Percentiles rank a stretch among this genome's conserved stretches.
Conservation (phyloP, 2,329 filamentous ascomycete genomes). For the Stenocarpella maydis region DNA sequence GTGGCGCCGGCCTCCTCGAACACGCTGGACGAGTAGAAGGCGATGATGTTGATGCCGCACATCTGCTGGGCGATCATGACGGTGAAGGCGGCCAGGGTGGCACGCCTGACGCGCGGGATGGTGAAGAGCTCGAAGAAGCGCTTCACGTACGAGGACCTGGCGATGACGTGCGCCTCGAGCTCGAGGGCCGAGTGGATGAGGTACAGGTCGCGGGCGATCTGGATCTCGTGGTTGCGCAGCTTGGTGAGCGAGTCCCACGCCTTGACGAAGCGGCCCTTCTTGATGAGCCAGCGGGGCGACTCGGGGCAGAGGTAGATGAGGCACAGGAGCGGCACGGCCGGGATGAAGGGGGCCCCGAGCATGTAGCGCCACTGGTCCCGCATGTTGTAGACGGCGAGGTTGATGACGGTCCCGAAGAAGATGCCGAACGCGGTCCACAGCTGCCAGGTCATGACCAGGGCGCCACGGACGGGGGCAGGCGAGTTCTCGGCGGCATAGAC, state of each 20-base stretch:
- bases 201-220: constrained; percentile 70
- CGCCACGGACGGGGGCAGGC: constrained; percentile 61
- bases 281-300: constrained; percentile 72
- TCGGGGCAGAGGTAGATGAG: constrained; percentile 69
- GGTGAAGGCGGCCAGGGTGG: constrained; percentile 71
- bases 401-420: constrained; percentile 66
- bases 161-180: constrained; percentile 47
- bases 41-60: constrained; percentile 64
- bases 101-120: constrained; percentile 64
- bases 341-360: constrained; percentile 70
- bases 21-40: constrained; percentile 58
- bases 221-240: constrained; percentile 65
- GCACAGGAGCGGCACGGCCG: constrained; percentile 68
- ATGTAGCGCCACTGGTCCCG: constrained; percentile 71
- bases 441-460: constrained; percentile 64
- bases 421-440: constrained; percentile 63
- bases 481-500: constrained; percentile 63
- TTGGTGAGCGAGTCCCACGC: constrained; percentile 64
- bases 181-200: constrained; percentile 59
- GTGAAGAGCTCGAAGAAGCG: constrained; percentile 67
- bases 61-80: constrained; percentile 75
- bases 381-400: constrained; percentile 68
- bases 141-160: constrained; percentile 54
- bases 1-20: constrained; percentile 53
- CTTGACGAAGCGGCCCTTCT: constrained; percentile 62